Evolutionary conservation across 306 rosid species (phyloP), one percentile per base, ranked within the genome.

Genomic region (Hippophae tibetana): DNA sequence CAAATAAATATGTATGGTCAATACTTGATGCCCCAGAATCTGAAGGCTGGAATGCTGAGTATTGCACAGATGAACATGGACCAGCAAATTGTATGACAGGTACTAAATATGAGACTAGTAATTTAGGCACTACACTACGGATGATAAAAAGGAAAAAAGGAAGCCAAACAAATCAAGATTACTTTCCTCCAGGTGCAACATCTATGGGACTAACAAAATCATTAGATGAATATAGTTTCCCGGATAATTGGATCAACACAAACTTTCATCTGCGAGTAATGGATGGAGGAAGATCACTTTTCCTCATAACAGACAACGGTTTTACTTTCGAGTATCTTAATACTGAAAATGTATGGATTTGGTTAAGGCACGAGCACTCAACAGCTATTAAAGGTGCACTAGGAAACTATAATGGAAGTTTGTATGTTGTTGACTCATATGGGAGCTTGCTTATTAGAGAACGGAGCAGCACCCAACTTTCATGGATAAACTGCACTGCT

Each of bases 41-140:
- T 26, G 96, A 90, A 82, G 97, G 97, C n/a, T 90, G 97, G 97
- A 90, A 87, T 76, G 87, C 83, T 53, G 96, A 90, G 66, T 90
- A 85, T 61, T 90, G 97, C 69, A 83, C 83, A 9, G 92, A 85
- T 60, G 85, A 81, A 10, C 90, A 82, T 6, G 96, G 97, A 56
- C 94, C 89, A 1, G 69, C 81, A 52, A 90, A 90, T 72, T 90
- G 97, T 60, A 54, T 85, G 53, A 49, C 67, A 14, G 96, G 97
- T 5, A 79, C 63, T 50, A 90, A 81, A 71, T 89, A 90, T 53
- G 97, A 84, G 61, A 68, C 67, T 59, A 69, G 58, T 63, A 89
- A 81, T 62, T 65, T 72, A 41, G 89, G 79, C 63, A 58, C 69
- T 56, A 66, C 76, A 50, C 71, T 80, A 68, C 69, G 78, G 52